Evolutionary conservation across 2,329 filamentous ascomycete genomes (phyloP).

Genomic region (Massarina eburnea): DNA sequence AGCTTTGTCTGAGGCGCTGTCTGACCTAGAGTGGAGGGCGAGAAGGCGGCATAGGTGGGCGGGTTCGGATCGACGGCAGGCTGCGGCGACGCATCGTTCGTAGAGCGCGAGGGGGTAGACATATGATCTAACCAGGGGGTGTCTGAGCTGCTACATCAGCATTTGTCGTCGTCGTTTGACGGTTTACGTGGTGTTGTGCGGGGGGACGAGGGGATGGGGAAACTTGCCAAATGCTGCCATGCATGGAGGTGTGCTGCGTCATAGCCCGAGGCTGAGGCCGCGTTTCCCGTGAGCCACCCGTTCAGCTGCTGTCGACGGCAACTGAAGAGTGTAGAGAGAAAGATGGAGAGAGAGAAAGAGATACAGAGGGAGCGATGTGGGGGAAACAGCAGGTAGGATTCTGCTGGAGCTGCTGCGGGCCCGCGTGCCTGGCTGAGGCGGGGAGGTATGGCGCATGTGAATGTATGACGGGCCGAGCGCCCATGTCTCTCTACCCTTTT

Average conservation of each 20-base stretch:
- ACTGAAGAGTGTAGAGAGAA: neutral
- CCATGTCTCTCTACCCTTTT: no score
- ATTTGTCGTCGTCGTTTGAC: constrained; percentile 18
- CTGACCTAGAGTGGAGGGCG: constrained; percentile 75
- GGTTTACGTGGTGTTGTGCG: no score
- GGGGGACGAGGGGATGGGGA: neutral
- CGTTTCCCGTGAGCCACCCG: constrained; percentile 6
- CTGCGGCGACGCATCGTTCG: constrained; percentile 41
- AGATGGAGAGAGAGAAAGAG: constrained; percentile 1
- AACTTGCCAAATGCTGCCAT: constrained; percentile 48
- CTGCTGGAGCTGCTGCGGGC: neutral
- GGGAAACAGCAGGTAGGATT: neutral
- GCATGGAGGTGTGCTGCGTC: constrained; percentile 40
- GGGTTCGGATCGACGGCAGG: constrained; percentile 50
- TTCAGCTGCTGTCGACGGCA: neutral
- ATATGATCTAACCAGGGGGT: constrained; percentile 47
- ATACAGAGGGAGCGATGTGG: neutral
- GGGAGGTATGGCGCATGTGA: constrained; percentile 12
- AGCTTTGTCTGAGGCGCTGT: constrained; percentile 70
- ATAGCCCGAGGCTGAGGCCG: constrained; percentile 31
- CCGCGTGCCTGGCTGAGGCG: constrained; percentile 2
- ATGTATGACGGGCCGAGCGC: constrained; percentile 9
- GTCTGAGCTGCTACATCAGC: constrained; percentile 36
- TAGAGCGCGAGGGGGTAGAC: constrained; percentile 41
- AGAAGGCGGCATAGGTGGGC: constrained; percentile 87